Conservation (phyloP, 2,329 filamentous ascomycete genomes). For the Paraphaeosphaeria minitans region DNA sequence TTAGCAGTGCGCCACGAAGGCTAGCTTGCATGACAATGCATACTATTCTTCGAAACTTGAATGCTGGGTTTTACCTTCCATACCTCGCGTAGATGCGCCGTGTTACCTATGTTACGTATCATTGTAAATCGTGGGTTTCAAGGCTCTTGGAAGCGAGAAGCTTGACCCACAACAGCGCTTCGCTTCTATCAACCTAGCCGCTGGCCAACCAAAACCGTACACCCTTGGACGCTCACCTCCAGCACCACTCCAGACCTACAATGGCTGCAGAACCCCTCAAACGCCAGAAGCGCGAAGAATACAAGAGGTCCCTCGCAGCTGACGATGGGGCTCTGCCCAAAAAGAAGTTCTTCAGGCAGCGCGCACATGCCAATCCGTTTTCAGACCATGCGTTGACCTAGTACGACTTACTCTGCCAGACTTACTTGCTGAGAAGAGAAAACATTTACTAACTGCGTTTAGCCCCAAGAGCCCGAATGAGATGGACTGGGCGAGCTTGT, state of each 20-base stretch:
- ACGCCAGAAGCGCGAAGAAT: conserved; percentile 55
- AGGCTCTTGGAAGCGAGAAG: conserved; percentile 31
- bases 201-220: conserved; percentile 10
- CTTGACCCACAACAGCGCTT: conserved; percentile 34
- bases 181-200: conserved; percentile 1
- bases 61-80: background rate
- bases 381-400: conserved; percentile 90
- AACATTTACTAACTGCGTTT: conserved; percentile 21
- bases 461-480: conserved; percentile 78
- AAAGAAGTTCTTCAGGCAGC: conserved; percentile 95
- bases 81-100: background rate
- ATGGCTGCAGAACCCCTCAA: conserved; percentile 47
- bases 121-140: conserved; percentile 19
- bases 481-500: conserved; percentile 92
- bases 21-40: conserved; percentile 3
- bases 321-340: conserved; percentile 70
- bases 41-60: background rate
- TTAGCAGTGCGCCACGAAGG: conserved; percentile 37
- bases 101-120: conserved; percentile 7
- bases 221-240: conserved; percentile 1
- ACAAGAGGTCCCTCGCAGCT: conserved; percentile 44
- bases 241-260: conserved; percentile 4
- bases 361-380: conserved; percentile 97
- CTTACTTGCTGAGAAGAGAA: background rate
- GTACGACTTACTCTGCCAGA: conserved; percentile 56